phyloP scores from a whole-genome alignment of 140 eudicot genomes.

The Anethum foeniculum region DNA sequence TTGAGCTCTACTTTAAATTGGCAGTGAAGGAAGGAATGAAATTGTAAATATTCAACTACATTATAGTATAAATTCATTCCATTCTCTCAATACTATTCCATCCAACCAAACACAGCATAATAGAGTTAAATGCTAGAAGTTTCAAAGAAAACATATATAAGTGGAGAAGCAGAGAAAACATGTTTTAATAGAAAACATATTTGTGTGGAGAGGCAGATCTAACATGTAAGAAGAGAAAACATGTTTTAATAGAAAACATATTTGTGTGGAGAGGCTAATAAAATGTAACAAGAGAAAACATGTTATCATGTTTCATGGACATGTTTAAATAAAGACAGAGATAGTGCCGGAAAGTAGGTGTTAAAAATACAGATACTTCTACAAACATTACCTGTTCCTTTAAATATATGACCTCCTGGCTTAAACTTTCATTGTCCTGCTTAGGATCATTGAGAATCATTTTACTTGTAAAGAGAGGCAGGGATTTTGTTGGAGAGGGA shows the following conservation, averaged over 20 bases:
- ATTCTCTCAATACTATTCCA: background rate
- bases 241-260: background rate
- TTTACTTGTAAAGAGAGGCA: slow-evolving; percentile 34
- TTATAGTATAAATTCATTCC: background rate
- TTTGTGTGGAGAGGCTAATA: background rate
- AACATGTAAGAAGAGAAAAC: background rate
- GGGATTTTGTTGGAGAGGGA: slow-evolving; percentile 40
- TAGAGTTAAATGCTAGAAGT: background rate
- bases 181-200: background rate
- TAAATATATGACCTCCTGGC: slow-evolving; percentile 54
- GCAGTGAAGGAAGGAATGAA: background rate
- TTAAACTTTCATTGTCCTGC: slow-evolving; percentile 44
- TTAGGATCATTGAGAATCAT: slow-evolving; percentile 40
- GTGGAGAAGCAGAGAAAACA: background rate
- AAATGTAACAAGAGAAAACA: background rate
- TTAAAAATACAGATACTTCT: background rate
- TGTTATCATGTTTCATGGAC: background rate
- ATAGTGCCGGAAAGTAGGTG: background rate
- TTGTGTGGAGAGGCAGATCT: background rate
- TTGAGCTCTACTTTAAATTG: background rate
- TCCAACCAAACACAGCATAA: background rate
- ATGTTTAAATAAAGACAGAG: background rate
- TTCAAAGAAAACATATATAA: background rate
- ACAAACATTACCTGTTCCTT: slow-evolving; percentile 61
- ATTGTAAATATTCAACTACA: background rate